Percentiles rank a stretch among this genome's conserved stretches.
These are phyloP conservation scores for Nevesoporus exiguus DNA, from an alignment of 768 basidiomycete species.

Conservation along the genomic window DNA sequence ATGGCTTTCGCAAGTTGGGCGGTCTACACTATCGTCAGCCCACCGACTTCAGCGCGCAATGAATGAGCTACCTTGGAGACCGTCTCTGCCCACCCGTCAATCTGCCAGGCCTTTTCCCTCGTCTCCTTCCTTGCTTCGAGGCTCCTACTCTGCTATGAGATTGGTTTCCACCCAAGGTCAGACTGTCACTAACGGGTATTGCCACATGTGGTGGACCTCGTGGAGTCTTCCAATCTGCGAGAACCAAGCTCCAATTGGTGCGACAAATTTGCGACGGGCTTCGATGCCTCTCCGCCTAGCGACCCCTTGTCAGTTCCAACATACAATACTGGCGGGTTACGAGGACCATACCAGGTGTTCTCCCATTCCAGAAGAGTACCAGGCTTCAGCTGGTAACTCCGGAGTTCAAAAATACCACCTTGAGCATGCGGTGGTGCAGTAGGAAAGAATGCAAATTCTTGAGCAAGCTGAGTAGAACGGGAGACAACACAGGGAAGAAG, in stretches of 20 bases:
- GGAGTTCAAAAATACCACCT: conserved; percentile 92
- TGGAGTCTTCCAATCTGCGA: conserved; percentile 81
- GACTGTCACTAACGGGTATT: conserved; percentile 70
- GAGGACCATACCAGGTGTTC: conserved; percentile 64
- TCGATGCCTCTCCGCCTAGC: conserved; percentile 89
- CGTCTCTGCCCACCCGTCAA: conserved; percentile 94
- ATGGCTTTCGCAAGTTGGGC: conserved; percentile 81
- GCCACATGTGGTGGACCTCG: conserved; percentile 96
- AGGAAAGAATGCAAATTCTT: conserved; percentile 95
- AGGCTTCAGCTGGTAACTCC: conserved; percentile 83
- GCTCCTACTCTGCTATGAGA: conserved; percentile 41
- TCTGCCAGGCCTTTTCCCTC: conserved; percentile 88
- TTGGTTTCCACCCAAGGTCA: conserved; percentile 2
- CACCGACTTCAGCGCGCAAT: conserved; percentile 13
- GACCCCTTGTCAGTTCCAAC: conserved; percentile 6
- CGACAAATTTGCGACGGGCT: conserved; percentile 82
- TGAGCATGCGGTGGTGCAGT: conserved; percentile 81
- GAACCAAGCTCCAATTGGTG: conserved; percentile 90
- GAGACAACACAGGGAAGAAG: conserved; percentile 76
- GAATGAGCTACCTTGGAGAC: conserved; percentile 68
- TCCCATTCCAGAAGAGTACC: conserved; percentile 96
- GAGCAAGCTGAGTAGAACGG: conserved; percentile 74
- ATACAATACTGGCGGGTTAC: neutral
- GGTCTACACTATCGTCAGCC: conserved; percentile 52
- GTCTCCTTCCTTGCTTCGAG: conserved; percentile 79